Base-by-base conservation (phyloP, 306 rosid species). In the Corylus americana region DNA sequence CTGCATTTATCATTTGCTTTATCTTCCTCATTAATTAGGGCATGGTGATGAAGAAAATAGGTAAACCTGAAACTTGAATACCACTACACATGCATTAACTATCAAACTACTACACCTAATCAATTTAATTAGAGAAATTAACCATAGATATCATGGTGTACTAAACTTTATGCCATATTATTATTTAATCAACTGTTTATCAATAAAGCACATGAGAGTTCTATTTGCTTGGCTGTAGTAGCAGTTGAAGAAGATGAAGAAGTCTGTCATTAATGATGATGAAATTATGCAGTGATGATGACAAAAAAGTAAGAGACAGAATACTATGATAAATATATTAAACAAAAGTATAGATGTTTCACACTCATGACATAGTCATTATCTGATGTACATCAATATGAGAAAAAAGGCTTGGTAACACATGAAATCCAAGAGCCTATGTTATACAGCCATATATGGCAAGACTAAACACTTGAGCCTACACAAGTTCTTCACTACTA, bases 381-480 rank as follows among this genome's bases (percentile, higher is more conserved):
- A 61, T 67, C 72, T 48, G 77, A 72, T 57, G 62, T 72, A 75
- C 80, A 70, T 49, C 72, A 13, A 53, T 57, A 35, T 48, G 13
- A 53, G 53, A 68, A 8, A 39, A 42, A 18, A 68, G 50, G 16
- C 29, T n/a, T 1, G 49, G 12, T 17, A 42, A 74, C 45, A 61
- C 47, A 14, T 13, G 61, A 50, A 63, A 73, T 25, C 58, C 59
- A 25, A 69, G 27, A 64, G 50, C 72, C 17, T 45, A 47, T 20
- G 75, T 74, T 75, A 74, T 35, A 61, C 54, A 74, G 64, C 49
- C 54, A 53, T 53, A 20, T 61, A 55, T 27, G 59, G 37, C 67
- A 45, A 81, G 67, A 74, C 57, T 50, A 80, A 27, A 72, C 66
- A 84, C 16, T 66, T 77, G 29, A 77, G 29, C 76, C 66, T 66